These are phyloP conservation scores for Antrodiella citrinella DNA, from an alignment of 768 basidiomycete species.

Conservation along the genomic window DNA sequence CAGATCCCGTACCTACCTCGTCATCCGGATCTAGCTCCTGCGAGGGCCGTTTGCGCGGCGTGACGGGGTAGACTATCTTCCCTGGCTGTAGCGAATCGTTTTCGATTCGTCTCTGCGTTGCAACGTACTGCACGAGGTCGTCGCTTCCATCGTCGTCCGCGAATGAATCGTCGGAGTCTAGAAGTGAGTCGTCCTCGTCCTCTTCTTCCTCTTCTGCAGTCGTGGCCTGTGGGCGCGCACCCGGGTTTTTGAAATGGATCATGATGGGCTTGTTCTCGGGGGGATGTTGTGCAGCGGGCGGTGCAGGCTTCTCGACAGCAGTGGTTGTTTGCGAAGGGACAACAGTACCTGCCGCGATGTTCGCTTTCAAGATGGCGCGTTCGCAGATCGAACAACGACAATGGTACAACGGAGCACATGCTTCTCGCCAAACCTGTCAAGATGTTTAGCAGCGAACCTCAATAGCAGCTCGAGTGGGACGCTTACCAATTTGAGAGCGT, in stretches of 20 bases:
- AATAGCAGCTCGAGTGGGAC: background rate
- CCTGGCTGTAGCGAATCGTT: conserved; percentile 26
- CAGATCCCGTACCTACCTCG: conserved; percentile 11
- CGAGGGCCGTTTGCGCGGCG: conserved; percentile 29
- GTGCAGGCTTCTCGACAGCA: conserved; percentile 4
- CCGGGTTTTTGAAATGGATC: background rate
- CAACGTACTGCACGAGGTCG: conserved; percentile 17
- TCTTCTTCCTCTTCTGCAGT: conserved; percentile 8
- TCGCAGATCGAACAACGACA: conserved; percentile 71
- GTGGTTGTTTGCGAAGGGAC: conserved; percentile 17
- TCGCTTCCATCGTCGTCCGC: conserved; percentile 12
- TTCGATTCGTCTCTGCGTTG: conserved; percentile 18
- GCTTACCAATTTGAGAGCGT: conserved; percentile 50
- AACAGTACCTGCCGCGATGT: conserved; percentile 32
- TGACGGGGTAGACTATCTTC: conserved; percentile 14
- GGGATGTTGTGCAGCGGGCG: background rate
- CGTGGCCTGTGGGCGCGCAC: background rate
- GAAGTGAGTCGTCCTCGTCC: conserved; percentile 9
- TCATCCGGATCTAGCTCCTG: conserved; percentile 28
- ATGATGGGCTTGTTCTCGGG: background rate
- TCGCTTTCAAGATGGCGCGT: conserved; percentile 49
- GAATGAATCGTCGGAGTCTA: conserved; percentile 8
- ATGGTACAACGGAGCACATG: conserved; percentile 61
- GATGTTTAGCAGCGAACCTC: background rate
- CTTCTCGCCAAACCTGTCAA: conserved; percentile 63